Base-by-base conservation (phyloP, 148 eudicot species). In the Tetragonia tetragonoides region DNA sequence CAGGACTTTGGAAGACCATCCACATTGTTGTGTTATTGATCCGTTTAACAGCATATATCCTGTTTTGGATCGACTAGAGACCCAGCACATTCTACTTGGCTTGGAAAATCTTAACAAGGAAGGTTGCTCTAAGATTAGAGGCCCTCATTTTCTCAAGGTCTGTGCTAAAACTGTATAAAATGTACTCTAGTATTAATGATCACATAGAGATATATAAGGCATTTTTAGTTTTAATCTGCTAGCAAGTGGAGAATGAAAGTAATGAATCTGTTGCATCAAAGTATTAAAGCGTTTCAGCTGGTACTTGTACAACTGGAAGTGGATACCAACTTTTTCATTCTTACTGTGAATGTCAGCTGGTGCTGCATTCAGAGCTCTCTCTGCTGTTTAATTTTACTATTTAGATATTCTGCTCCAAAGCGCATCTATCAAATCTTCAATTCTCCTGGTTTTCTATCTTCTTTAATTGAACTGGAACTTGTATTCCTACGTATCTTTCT, bases 71-170 rank as follows among this genome's bases (percentile, higher is more conserved):
- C 91, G 99, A 10, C 83, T 89, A 72, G 83, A 84, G 78, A 95
- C 89, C 76, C 99, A 92, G 76, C 83, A 87, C 75, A 67, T 92
- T 79, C 87, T 95, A 72, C 86, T 81, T 77, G 94, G 96, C 61
- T 80, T 95, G 87, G 86, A 84, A 81, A 83, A 76, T 71, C 84
- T 95, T 73, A 75, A 80, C 68, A 66, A 62, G 72, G 80, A 84
- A 83, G 88, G 89, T 68, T 82, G 68, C 79, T 57, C 79, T 53
- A 87, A 80, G 73, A 90, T 95, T 79, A 91, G 99, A 76, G 90
- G 87, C 28, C 90, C 97, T 40, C 87, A 74, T 84, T 95, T 89
- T 77, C 90, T 88, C 72, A 92, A 92, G 95, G 99, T 95, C 80
- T 73, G 61, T 46, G 53, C 68, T 49, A 44, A 44, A 49, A 2